Base-by-base conservation (phyloP, 208 protist genomes). In the Wallacemonas sp. region DNA sequence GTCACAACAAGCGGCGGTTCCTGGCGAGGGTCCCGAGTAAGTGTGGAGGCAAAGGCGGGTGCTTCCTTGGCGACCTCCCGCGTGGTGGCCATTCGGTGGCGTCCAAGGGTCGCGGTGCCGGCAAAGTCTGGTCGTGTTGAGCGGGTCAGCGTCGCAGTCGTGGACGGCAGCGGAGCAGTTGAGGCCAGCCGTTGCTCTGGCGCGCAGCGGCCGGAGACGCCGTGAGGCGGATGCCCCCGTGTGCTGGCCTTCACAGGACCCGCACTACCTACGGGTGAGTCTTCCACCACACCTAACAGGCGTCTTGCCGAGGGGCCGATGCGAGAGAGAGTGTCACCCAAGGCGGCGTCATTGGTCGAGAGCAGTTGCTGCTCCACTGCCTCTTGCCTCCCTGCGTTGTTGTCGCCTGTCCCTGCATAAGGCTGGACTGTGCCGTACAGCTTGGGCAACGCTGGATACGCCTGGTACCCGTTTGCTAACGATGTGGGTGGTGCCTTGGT, bases 281-380 rank as follows among this genome's bases (percentile, higher is more conserved):
- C n/a, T 57, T 32, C 71, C 30, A 75, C 71, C 19, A 76, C 24
- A 19, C 60, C 57, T 12, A 86, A 45, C 17, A 84, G 67, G 21
- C 69, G 66, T 1, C 76, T 72, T 1, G 79, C 78, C 0, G 85
- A 87, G 1, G 81, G 85, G 19, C 75, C 78, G 58, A 86, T 78
- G n/a, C 74, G 55, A 19, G 71, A 78, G 24, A 88, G 69, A 13
- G 64, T 69, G 17, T 54, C 58, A 1, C 19, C 22, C 37, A 79
- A 57, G 8, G 9, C 36, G 41, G 63, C 36, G 17, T 48, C 42
- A 33, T 37, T 62, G 26, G 15, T 48, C 27, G 1, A 4, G 30
- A 53, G 27, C 26, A 39, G 30, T 13, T 48, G 42, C 42, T 48
- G 42, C 17, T 22, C 19, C 5, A 48, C 17, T 4, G 22, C 17